Conservation (phyloP, 148 eudicot species). For the Persicaria tinctoria region DNA sequence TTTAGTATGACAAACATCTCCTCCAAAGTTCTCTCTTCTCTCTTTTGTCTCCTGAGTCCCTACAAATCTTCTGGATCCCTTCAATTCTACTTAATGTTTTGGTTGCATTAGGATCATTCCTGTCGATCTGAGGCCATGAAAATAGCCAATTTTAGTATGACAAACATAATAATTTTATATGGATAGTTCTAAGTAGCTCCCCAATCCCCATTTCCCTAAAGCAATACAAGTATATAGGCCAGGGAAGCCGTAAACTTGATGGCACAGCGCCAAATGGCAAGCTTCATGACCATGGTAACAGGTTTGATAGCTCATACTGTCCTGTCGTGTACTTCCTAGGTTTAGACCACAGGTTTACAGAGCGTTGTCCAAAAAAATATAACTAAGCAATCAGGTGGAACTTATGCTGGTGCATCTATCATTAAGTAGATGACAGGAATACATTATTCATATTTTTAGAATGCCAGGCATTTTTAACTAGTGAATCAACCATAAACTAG, state of each 20-base stretch:
- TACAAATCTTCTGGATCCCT: conserved; percentile 57
- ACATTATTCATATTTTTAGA: background rate
- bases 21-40: no score
- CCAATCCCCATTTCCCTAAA: no score
- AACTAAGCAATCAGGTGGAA: background rate
- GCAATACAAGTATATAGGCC: no score
- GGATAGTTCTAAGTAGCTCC: no score
- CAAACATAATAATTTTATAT: background rate
- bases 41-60: conserved; percentile 77
- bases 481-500: no score
- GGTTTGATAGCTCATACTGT: background rate
- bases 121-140: conserved; percentile 40
- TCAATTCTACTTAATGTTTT: conserved; percentile 63
- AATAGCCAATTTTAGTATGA: background rate
- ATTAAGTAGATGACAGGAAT: background rate
- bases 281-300: background rate
- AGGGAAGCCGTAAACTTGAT: no score
- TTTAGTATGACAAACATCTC: no score
- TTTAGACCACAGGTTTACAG: background rate
- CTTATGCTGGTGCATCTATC: background rate
- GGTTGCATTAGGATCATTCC: conserved; percentile 63
- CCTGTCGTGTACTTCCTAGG: background rate
- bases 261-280: no score
- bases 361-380: background rate
- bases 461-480: no score